Evolutionary conservation across 345 rosid species (phyloP).

Genomic region (Draba incana): DNA sequence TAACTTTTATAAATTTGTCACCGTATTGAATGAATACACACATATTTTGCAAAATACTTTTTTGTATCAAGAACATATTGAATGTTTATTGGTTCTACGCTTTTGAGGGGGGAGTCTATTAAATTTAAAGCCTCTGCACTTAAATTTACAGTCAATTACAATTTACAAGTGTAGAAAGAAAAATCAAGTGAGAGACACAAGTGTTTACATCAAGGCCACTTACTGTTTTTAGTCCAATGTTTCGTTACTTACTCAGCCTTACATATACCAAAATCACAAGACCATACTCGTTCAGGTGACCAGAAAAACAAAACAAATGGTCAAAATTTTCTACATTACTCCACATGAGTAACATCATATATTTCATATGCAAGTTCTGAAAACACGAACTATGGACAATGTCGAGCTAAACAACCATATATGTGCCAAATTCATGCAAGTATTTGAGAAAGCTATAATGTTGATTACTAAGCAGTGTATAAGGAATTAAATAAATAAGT

Average conservation of each 20-base stretch:
- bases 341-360: background rate
- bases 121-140: constrained; percentile 20
- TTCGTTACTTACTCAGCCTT: constrained; percentile 14
- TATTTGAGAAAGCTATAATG: background rate
- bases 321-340: background rate
- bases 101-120: background rate
- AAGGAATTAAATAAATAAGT: background rate
- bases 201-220: constrained; percentile 24
- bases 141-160: constrained; percentile 35
- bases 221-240: no score
- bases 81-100: no score
- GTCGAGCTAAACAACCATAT: constrained; percentile 19
- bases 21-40: no score
- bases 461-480: background rate
- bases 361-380: constrained; percentile 6
- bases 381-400: constrained; percentile 8
- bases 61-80: no score
- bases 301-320: constrained; percentile 7
- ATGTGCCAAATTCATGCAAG: constrained; percentile 3
- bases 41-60: no score
- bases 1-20: no score
- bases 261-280: constrained; percentile 9
- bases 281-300: constrained; percentile 12
- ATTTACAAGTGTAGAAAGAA: constrained; percentile 5
- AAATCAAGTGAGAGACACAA: background rate